Percentiles rank a stretch among this genome's conserved stretches.
Conservation (phyloP, 768 basidiomycete species). For the Russula olivacea region DNA sequence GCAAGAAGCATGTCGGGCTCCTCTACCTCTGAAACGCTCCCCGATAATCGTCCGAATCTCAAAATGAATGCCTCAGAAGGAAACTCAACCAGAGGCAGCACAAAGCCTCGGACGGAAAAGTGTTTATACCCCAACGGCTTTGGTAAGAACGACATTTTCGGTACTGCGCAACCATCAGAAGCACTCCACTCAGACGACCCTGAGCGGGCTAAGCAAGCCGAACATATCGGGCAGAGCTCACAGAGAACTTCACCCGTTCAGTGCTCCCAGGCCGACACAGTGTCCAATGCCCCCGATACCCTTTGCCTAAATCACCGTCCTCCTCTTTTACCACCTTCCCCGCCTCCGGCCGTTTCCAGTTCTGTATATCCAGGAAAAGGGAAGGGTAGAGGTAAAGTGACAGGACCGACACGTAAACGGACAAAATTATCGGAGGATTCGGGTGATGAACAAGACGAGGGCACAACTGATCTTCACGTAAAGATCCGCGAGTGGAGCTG, state of each 20-base stretch:
- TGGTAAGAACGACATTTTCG: constrained; percentile 22
- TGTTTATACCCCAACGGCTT: constrained; percentile 12
- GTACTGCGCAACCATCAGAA: constrained; percentile 6
- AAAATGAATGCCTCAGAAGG: constrained; percentile 18
- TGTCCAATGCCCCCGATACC: constrained; percentile 14
- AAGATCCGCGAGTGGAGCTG: constrained; percentile 30
- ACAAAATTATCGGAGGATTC: constrained; percentile 35
- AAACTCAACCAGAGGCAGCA: background rate
- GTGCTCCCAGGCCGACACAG: constrained; percentile 13
- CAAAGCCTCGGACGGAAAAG: constrained; percentile 10
- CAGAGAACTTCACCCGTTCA: constrained; percentile 2
- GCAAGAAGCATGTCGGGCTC: constrained; percentile 23
- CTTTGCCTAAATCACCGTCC: constrained; percentile 25
- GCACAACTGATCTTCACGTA: constrained; percentile 28
- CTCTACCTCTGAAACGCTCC: constrained; percentile 18
- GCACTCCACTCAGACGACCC: constrained; percentile 1
- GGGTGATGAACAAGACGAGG: constrained; percentile 28
- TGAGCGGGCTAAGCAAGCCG: background rate
- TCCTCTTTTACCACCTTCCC: constrained; percentile 61
- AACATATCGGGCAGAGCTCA: background rate
- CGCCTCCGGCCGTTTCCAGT: constrained; percentile 40
- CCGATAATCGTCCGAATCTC: constrained; percentile 21
- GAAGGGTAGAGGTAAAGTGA: constrained; percentile 41
- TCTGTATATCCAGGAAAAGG: constrained; percentile 28
- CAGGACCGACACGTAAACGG: constrained; percentile 41